phyloP scores from a whole-genome alignment of 768 basidiomycete genomes.

The Mycena polygramma region DNA sequence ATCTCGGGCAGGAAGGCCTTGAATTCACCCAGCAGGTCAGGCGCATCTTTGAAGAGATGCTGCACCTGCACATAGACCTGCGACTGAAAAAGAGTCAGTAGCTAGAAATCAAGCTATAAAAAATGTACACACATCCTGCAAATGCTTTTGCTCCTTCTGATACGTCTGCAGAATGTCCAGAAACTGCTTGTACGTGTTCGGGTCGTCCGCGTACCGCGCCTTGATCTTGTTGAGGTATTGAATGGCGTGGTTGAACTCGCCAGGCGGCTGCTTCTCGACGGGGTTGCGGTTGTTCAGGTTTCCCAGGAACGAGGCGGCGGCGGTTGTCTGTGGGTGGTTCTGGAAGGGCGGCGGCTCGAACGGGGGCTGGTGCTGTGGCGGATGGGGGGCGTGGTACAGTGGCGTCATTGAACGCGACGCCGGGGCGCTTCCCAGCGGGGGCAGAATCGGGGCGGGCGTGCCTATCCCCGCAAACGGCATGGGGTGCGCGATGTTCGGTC shows the following conservation, averaged over 20 bases:
- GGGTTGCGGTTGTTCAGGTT: slow-evolving; percentile 65
- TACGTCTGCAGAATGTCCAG: slow-evolving; percentile 90
- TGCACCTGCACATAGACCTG: slow-evolving; percentile 89
- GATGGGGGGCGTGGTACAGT: slow-evolving; percentile 55
- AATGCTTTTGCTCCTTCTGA: slow-evolving; percentile 84
- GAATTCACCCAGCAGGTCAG: slow-evolving; percentile 85
- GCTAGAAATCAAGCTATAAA: slow-evolving; percentile 34
- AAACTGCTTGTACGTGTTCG: slow-evolving; percentile 94
- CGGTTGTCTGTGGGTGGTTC: slow-evolving; percentile 60
- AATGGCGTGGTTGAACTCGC: slow-evolving; percentile 94
- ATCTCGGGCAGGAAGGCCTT: slow-evolving; percentile 84
- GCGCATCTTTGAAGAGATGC: slow-evolving; percentile 83
- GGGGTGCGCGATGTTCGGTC: slow-evolving; percentile 48
- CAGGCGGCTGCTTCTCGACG: slow-evolving; percentile 57
- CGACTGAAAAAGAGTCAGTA: slow-evolving; percentile 53
- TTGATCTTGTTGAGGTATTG: slow-evolving; percentile 99
- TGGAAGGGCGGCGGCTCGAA: slow-evolving; percentile 58
- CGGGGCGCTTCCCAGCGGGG: slow-evolving; percentile 52
- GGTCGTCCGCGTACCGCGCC: slow-evolving; percentile 86
- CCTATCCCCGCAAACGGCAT: slow-evolving; percentile 48
- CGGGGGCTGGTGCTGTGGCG: slow-evolving; percentile 42
- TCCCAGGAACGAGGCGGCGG: slow-evolving; percentile 76
- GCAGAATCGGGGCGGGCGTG: slow-evolving; percentile 42
- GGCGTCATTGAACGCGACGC: slow-evolving; percentile 71
- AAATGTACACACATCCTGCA: slow-evolving; percentile 70